Evolutionary conservation across 2,329 filamentous ascomycete species (phyloP), one percentile per base, ranked within the genome.

Genomic region (Lachnellula arida): DNA sequence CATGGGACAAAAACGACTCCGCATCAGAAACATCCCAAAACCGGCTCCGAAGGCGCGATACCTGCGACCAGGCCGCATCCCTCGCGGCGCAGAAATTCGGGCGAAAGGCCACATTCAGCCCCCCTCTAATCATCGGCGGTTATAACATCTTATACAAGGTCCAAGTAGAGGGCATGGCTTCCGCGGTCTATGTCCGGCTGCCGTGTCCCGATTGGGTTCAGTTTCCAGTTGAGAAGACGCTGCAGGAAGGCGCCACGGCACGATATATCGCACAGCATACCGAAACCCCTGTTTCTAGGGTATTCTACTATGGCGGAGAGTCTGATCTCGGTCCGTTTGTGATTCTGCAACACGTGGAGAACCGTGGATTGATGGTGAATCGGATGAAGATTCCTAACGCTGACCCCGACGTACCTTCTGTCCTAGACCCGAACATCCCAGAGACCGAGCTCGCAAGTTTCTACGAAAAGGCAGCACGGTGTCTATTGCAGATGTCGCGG

Each of bases 361-460:
- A 22, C 22, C 4, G 22, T 22, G 22, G 65, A 68, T 32, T 48
- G 23, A 22, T 72, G 67, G 19, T 59, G 68, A 42, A 60, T 60
- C 14, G 63, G 67, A 54, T 1, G 71, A 69, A 70, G 72, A 69
- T 50, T 0, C 48, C 56, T 59, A 15, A 43, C 56, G 39, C 35
- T 12, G 47, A 64, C 73, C 2, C 66, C 72, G 2, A 55, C 72
- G 6, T 54, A 67, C 17, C 44, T 54, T 25, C 63, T 65, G 0
- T 71, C 49, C 54, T 57, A 3, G 69, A 70, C 32, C 70, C 73
- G 32, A 34, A 60, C 39, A 58, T 61, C 46, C 49, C 53, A 22
- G 46, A 61, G 47, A 39, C 23, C 35, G 42, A 28, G 28, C 42
- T 47, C 42, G 56, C 40, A 32, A 28, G 28, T 54, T 48, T 54